phyloP scores from a whole-genome alignment of 495 filamentous ascomycete species.

The Trichoderma erinaceum region DNA sequence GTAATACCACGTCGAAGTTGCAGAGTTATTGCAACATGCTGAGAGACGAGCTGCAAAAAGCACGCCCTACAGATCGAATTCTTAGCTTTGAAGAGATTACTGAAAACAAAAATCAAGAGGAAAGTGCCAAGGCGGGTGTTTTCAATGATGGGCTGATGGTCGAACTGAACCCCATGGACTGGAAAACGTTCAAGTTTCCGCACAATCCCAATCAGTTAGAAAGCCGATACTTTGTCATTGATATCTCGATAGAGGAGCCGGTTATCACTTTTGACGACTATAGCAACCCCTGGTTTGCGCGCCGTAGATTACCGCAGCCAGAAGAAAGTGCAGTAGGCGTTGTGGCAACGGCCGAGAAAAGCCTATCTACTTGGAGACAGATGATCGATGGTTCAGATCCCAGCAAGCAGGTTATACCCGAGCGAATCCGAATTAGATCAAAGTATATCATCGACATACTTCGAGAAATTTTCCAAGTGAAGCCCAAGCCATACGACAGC shows the following conservation, averaged over 20 bases:
- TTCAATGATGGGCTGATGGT: neutral
- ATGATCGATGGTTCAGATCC: neutral
- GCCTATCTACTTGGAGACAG: neutral
- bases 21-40: neutral
- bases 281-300: neutral
- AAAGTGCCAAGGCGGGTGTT: neutral
- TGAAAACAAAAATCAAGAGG: neutral
- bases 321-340: neutral
- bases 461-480: neutral
- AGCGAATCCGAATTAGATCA: neutral
- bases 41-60: neutral
- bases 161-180: neutral
- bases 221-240: neutral
- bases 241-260: neutral
- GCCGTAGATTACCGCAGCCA: neutral
- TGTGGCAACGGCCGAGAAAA: neutral
- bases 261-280: neutral
- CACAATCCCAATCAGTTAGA: neutral
- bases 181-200: neutral
- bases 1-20: neutral
- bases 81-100: neutral
- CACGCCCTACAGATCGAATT: neutral
- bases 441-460: neutral
- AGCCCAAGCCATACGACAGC: neutral
- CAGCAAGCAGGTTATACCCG: neutral